Evolutionary conservation across 371 early-diverging fungal genomes (phyloP), one percentile per base, ranked within the genome.

Genomic region (Mortierella sp.): DNA sequence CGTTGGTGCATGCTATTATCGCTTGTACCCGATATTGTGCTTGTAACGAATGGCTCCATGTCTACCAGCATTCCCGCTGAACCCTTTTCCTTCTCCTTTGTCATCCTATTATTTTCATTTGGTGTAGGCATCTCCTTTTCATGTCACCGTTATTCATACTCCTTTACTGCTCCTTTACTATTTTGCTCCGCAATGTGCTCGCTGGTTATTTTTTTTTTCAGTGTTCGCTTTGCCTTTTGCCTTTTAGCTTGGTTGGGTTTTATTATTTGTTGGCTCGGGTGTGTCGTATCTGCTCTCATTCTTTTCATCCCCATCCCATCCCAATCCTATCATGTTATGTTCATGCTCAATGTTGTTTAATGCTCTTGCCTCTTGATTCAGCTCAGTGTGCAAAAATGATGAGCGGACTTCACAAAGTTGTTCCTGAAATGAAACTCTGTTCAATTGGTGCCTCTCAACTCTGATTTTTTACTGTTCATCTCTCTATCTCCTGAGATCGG

Each of bases 311-410:
- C 26, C 26, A 19, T 52, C 2, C 29, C 16, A 45, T 45, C 8
- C 45, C 45, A 45, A 10, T 45, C 45, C n/a, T n/a, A n/a, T n/a
- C n/a, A n/a, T n/a, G n/a, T 52, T 26, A 52, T 52, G 52, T 26
- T 52, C 52, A 52, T 52, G 52, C 52, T 52, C 63, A 63, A 37
- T 64, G n/a, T n/a, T n/a, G n/a, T 64, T 24, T 5, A 39, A 40
- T 64, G n/a, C 40, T 64, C 64, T n/a, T 64, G 63, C 63, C n/a
- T n/a, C n/a, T n/a, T n/a, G n/a, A n/a, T n/a, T 63, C 34, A 40
- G 39, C 22, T 63, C 63, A 24, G 22, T 37, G 14, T 41, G 40
- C 13, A 2, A 31, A 2, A 40, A 63, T 63, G 64, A 63, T 39
- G 64, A 63, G 64, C 64, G 34, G 34, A 37, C 64, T 22, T 63